Evolutionary conservation across 2,329 filamentous ascomycete genomes (phyloP).

Genomic region (Onygenales sp.): DNA sequence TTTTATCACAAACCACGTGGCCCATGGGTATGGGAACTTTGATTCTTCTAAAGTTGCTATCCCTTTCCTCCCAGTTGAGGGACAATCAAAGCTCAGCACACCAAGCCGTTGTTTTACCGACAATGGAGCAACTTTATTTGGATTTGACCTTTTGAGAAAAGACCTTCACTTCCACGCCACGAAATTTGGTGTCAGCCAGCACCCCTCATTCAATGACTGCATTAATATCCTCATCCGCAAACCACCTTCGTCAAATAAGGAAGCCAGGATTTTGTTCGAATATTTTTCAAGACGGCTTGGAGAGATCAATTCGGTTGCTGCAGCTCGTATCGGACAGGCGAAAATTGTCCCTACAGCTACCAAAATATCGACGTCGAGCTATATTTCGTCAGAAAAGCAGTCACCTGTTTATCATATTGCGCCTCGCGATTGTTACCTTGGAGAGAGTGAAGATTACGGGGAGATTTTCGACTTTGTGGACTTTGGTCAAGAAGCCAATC

Average conservation of each 20-base stretch:
- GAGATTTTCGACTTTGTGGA: conserved; percentile 97
- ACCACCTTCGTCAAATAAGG: conserved; percentile 57
- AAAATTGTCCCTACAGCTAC: conserved; percentile 61
- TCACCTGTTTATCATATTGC: conserved; percentile 46
- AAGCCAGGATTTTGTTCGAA: conserved; percentile 64
- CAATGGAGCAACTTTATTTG: conserved; percentile 62
- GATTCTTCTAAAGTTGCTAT: conserved; percentile 47
- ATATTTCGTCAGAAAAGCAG: conserved; percentile 31
- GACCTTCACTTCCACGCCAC: conserved; percentile 72
- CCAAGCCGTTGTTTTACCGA: conserved; percentile 79
- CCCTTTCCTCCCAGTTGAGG: conserved; percentile 64
- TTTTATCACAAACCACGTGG: conserved; percentile 69
- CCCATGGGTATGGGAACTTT: conserved; percentile 63
- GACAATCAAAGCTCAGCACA: conserved; percentile 52
- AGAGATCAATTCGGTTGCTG: conserved; percentile 57
- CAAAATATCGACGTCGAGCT: conserved; percentile 17
- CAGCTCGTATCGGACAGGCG: conserved; percentile 53
- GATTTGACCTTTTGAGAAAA: conserved; percentile 65
- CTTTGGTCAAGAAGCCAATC: conserved; percentile 78
- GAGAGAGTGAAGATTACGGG: conserved; percentile 60
- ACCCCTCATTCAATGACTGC: conserved; percentile 71
- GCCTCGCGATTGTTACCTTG: conserved; percentile 72
- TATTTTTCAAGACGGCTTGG: conserved; percentile 72
- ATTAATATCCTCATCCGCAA: conserved; percentile 61
- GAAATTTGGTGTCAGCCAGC: conserved; percentile 75